Conservation (phyloP, 2,329 filamentous ascomycete species). For the Stagonosporopsis vannaccii region DNA sequence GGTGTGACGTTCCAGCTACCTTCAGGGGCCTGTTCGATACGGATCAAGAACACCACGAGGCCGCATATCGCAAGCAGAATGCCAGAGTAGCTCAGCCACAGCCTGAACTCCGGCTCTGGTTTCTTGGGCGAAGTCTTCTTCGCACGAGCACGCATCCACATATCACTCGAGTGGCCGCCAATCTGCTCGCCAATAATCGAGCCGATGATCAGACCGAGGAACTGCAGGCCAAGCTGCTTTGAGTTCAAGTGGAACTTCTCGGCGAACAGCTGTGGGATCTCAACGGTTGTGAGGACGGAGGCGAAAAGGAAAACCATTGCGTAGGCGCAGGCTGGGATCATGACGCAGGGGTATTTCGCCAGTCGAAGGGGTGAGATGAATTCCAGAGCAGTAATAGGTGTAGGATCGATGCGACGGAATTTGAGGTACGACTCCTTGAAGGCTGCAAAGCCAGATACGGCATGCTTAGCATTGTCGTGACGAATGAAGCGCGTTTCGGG, state of each 20-base stretch:
- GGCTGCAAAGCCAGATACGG: conserved; percentile 31
- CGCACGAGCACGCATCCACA: conserved; percentile 58
- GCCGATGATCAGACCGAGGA: conserved; percentile 64
- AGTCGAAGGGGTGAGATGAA: conserved; percentile 62
- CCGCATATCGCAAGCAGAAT: conserved; percentile 60
- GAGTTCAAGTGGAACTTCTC: conserved; percentile 64
- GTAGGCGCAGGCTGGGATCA: conserved; percentile 62
- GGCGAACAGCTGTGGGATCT: conserved; percentile 66
- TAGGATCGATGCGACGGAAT: conserved; percentile 61
- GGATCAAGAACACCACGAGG: conserved; percentile 62
- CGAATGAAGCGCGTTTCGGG: conserved; percentile 63
- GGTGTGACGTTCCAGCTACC: conserved; percentile 65
- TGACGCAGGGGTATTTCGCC: conserved; percentile 55
- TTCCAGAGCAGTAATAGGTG: conserved; percentile 57
- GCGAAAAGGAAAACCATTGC: conserved; percentile 65
- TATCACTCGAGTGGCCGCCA: conserved; percentile 62
- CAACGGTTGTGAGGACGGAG: conserved; percentile 63
- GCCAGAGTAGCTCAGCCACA: conserved; percentile 66
- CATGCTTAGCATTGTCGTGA: conserved; percentile 45
- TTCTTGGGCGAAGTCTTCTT: conserved; percentile 42
- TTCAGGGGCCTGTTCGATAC: conserved; percentile 54
- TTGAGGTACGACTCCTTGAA: conserved; percentile 58
- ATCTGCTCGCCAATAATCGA: conserved; percentile 66
- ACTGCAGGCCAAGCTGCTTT: conserved; percentile 66
- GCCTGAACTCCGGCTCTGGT: conserved; percentile 63